Base-by-base conservation (phyloP, 1,284 basidiomycete species). In the Amylostereum areolatum region DNA sequence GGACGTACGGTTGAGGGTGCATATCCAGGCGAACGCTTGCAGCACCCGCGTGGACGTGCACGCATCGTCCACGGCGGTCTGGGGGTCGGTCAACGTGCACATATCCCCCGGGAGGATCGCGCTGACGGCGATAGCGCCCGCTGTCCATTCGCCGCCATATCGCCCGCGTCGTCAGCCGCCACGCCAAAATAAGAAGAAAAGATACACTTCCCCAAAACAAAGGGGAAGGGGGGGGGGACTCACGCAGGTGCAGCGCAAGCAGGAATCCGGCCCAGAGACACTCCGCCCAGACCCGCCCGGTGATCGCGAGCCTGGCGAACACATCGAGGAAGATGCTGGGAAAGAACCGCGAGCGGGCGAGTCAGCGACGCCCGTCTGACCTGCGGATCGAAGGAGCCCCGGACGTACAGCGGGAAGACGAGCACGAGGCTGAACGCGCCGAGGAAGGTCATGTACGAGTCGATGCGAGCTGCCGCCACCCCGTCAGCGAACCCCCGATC, bases 211-310 rank as follows among this genome's bases (percentile, higher is more conserved):
- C n/a, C n/a, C n/a, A n/a, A n/a, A n/a, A n/a, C n/a, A 24, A 41
- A 9, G 25, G 10, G 9, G 25, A 41, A 9, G 24, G 5, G 39
- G 34, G 33, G 11, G 34, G 35, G 24, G 33, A 64, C 80, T 37
- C 60, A 89, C 87, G 73, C 6, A 89, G 65, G 52, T 85, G 70
- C 62, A 87, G 62, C 18, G 77, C 41, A 62, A 75, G 81, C 58
- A 83, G 80, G 5, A 81, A 30, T 1, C 70, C 67, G 39, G 81
- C 64, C 86, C 86, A 89, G 27, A 64, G 48, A 55, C 74, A 76
- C 61, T 89, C 86, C 54, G 87, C 81, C 81, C 82, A 86, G n/a
- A 89, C 77, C 10, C 72, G 75, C 35, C 75, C 73, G 10, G 79
- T 73, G 40, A 84, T 59, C 3, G 77, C 66, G 62, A 75, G 70